Evolutionary conservation across 345 rosid species (phyloP).

Genomic region (Euphorbia pulcherrima): DNA sequence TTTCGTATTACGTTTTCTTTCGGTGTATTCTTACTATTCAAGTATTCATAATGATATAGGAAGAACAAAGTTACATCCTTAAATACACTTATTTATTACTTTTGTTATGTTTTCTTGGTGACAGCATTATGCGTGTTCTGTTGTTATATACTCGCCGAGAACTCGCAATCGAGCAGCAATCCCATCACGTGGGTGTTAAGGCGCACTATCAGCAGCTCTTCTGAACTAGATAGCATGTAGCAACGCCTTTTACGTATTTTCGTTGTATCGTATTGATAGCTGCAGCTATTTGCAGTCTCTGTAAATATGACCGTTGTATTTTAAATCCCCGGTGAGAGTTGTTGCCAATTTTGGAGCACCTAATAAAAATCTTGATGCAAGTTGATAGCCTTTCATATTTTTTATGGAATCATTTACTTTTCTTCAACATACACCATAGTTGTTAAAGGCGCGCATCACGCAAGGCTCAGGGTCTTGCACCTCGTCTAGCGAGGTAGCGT

Average conservation of each 20-base stretch:
- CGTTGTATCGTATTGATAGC: not conserved
- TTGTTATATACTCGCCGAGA: constrained; percentile 60
- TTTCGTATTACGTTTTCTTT: not conserved
- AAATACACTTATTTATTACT: too few relatives aligned
- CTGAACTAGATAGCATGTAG: constrained; percentile 33
- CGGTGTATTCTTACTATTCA: not conserved
- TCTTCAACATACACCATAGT: too few relatives aligned
- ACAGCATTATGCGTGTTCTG: constrained; percentile 84
- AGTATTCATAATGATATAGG: not conserved
- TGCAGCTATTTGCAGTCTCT: not conserved
- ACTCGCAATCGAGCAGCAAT: constrained; percentile 41
- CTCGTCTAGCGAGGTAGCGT: too few relatives aligned
- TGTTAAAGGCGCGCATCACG: too few relatives aligned
- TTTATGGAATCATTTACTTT: not conserved
- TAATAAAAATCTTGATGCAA: not conserved
- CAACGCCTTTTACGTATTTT: not conserved
- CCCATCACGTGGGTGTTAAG: constrained; percentile 33
- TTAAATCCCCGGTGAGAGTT: not conserved
- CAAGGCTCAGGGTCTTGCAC: too few relatives aligned
- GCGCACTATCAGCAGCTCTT: constrained; percentile 34
- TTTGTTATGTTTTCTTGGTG: constrained; percentile 4
- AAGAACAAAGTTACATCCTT: not conserved
- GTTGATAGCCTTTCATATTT: not conserved
- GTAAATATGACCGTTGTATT: constrained; percentile 4
- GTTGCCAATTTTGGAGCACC: not conserved